Percentiles rank a stretch among this genome's conserved stretches.
Conservation (phyloP, 805 yeast genomes). For the Blastobotrys chiropterorum region DNA sequence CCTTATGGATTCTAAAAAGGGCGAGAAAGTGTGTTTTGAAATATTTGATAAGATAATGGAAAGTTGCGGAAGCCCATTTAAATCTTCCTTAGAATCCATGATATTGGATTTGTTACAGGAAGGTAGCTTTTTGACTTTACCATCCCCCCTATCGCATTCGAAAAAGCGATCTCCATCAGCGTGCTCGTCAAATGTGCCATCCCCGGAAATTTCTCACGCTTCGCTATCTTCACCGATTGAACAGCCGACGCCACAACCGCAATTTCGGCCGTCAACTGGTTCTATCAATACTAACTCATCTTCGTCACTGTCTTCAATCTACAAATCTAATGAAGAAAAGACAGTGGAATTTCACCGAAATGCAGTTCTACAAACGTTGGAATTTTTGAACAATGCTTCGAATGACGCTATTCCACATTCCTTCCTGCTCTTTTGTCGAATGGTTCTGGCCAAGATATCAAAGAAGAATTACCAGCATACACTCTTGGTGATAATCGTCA, state of each 20-base stretch:
- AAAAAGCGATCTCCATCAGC: background rate
- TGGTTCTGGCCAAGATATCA: slow-evolving; percentile 12
- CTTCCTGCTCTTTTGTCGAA: slow-evolving; percentile 15
- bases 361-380: slow-evolving; percentile 11
- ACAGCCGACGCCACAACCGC: slow-evolving; percentile 4
- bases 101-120: slow-evolving; percentile 17
- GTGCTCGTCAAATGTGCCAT: slow-evolving; percentile 5
- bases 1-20: slow-evolving; percentile 18
- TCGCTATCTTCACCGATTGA: slow-evolving; percentile 10
- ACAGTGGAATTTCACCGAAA: slow-evolving; percentile 9
- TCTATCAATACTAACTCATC: slow-evolving; percentile 6
- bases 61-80: slow-evolving; percentile 10
- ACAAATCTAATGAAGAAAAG: slow-evolving; percentile 8
- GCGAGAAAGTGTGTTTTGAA: slow-evolving; percentile 17
- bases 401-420: slow-evolving; percentile 16
- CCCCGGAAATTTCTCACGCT: slow-evolving; percentile 7
- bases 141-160: background rate
- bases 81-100: slow-evolving; percentile 12
- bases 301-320: slow-evolving; percentile 14
- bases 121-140: slow-evolving; percentile 17
- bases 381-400: slow-evolving; percentile 13
- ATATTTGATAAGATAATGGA: slow-evolving; percentile 18
- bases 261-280: background rate
- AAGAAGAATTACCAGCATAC: slow-evolving; percentile 7
- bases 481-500: slow-evolving; percentile 13